These are phyloP conservation scores for Cyphellophora attinorum DNA, from an alignment of 2,329 filamentous ascomycete species.

Conservation along the genomic window DNA sequence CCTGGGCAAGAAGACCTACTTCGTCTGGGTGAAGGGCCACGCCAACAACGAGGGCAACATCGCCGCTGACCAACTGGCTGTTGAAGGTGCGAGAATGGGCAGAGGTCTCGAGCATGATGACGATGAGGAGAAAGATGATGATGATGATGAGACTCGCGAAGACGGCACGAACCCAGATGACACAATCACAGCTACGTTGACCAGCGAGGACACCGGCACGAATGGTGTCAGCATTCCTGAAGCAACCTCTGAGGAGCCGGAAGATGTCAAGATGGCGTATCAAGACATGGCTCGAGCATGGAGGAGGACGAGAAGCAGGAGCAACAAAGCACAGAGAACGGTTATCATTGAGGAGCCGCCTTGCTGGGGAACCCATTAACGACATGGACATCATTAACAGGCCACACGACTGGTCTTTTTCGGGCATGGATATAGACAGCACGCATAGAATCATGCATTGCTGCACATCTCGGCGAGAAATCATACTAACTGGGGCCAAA, in stretches of 20 bases:
- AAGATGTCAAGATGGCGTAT: not conserved
- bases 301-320: not conserved
- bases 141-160: not conserved
- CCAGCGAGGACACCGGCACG: not conserved
- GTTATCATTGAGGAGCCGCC: too few species aligned
- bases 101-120: conserved; percentile 24
- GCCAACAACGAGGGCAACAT: conserved; percentile 62
- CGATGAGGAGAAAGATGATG: conserved; percentile 11
- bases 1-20: conserved; percentile 54
- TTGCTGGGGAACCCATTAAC: too few species aligned
- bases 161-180: too few species aligned
- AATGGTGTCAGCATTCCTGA: not conserved
- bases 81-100: conserved; percentile 47
- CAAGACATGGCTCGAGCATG: not conserved
- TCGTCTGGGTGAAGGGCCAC: conserved; percentile 89
- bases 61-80: conserved; percentile 70
- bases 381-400: too few species aligned
- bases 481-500: too few species aligned
- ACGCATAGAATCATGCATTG: too few species aligned
- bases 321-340: not conserved
- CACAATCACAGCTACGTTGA: too few species aligned
- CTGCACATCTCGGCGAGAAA: too few species aligned
- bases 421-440: too few species aligned
- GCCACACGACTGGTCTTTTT: too few species aligned
- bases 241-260: conserved; percentile 3